These are phyloP conservation scores for Saccharomyces mikatae DNA, from an alignment of 805 yeast genomes.

Conservation along the genomic window DNA sequence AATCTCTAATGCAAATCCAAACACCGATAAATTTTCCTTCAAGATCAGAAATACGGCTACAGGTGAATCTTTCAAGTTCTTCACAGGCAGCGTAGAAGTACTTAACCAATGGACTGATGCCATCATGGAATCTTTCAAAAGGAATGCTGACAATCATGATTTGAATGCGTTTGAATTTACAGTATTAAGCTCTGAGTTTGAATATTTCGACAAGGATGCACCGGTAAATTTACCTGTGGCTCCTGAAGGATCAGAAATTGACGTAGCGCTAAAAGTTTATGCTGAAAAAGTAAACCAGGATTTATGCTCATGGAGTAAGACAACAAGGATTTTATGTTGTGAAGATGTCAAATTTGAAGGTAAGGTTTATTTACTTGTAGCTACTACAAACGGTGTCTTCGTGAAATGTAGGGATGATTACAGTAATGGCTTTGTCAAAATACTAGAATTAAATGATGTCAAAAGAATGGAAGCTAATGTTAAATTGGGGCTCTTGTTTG, in stretches of 20 bases:
- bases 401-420: conserved; percentile 28
- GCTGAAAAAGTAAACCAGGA: conserved; percentile 13
- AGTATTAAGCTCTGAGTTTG: conserved; percentile 53
- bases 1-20: conserved; percentile 12
- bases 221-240: conserved; percentile 46
- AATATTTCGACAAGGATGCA: conserved; percentile 48
- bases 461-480: conserved; percentile 44
- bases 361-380: conserved; percentile 44
- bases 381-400: conserved; percentile 57
- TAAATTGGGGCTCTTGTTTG: conserved; percentile 46
- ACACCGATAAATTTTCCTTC: conserved; percentile 29
- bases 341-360: conserved; percentile 40
- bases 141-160: conserved; percentile 29
- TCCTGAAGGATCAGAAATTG: conserved; percentile 45
- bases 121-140: conserved; percentile 42
- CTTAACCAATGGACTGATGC: conserved; percentile 51
- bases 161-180: conserved; percentile 48
- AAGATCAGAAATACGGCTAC: conserved; percentile 54
- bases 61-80: conserved; percentile 44
- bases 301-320: conserved; percentile 7
- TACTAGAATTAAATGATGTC: conserved; percentile 37
- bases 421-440: conserved; percentile 10
- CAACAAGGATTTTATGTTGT: conserved; percentile 37
- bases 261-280: conserved; percentile 32
- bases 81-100: conserved; percentile 40